These are phyloP conservation scores for Coemansia sp. DNA, from an alignment of 192 early-diverging fungal species.

Conservation along the genomic window DNA sequence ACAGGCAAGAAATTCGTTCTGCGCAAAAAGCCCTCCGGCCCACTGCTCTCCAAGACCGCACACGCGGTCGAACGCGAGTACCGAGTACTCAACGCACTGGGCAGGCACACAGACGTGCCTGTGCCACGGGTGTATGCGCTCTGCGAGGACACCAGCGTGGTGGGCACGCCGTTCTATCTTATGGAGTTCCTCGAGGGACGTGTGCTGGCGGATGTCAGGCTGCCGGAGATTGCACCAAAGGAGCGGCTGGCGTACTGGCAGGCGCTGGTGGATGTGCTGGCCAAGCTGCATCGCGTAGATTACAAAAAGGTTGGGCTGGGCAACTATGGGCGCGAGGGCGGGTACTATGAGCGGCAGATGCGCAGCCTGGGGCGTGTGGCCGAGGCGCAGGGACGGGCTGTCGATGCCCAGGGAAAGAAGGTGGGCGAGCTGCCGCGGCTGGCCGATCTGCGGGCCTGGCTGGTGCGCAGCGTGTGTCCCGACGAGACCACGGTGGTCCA, in stretches of 20 bases:
- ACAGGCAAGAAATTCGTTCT: conserved; percentile 71
- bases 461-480: conserved; percentile 58
- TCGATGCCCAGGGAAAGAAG: conserved; percentile 52
- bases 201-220: conserved; percentile 67
- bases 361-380: conserved; percentile 62
- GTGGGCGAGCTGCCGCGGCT: conserved; percentile 72
- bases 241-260: conserved; percentile 62
- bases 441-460: conserved; percentile 71
- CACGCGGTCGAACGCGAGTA: conserved; percentile 94
- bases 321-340: conserved; percentile 60
- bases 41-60: conserved; percentile 77
- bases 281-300: conserved; percentile 75
- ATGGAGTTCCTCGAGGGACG: conserved; percentile 95
- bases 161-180: conserved; percentile 93
- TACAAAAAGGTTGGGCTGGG: conserved; percentile 62
- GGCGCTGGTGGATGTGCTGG: conserved; percentile 72
- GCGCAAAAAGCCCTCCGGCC: conserved; percentile 89
- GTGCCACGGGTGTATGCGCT: conserved; percentile 85
- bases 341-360: conserved; percentile 88
- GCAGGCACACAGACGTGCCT: conserved; percentile 70
- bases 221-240: conserved; percentile 53
- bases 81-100: conserved; percentile 73
- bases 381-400: conserved; percentile 62
- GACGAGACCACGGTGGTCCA: conserved; percentile 85
- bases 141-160: conserved; percentile 78